These are phyloP conservation scores for Conringia planisiliqua DNA, from an alignment of 345 rosid species.

Conservation along the genomic window DNA sequence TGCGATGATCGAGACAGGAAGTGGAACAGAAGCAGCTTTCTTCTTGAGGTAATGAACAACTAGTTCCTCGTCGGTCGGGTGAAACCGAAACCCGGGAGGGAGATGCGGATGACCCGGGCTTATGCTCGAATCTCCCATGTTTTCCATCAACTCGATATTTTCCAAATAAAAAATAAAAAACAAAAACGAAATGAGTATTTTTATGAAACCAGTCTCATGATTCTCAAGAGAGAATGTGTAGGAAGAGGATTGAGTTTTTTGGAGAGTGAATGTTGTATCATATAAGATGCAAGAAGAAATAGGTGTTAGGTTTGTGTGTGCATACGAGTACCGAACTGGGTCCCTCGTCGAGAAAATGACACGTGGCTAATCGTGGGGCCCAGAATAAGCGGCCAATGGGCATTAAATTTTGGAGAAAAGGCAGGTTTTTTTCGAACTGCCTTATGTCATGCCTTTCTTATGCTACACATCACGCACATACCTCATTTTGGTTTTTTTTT, in stretches of 20 bases:
- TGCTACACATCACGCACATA: slow-evolving; percentile 37
- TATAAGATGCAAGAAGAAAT: slow-evolving; percentile 34
- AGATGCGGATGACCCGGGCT: slow-evolving; percentile 38
- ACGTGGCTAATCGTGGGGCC: slow-evolving; percentile 41
- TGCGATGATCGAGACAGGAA: slow-evolving; percentile 66
- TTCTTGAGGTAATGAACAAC: slow-evolving; percentile 68
- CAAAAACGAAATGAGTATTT: background rate
- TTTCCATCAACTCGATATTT: slow-evolving; percentile 9
- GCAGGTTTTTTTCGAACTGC: slow-evolving; percentile 43
- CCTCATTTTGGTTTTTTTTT: slow-evolving; percentile 24
- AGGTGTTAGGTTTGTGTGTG: slow-evolving; percentile 28
- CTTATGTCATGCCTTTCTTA: slow-evolving; percentile 50
- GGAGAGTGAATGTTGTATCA: slow-evolving; percentile 26
- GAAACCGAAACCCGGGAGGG: slow-evolving; percentile 59
- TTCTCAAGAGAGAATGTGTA: background rate
- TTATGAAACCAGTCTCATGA: slow-evolving; percentile 1
- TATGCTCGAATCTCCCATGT: slow-evolving; percentile 29
- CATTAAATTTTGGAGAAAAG: slow-evolving; percentile 33
- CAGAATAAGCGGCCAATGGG: slow-evolving; percentile 33
- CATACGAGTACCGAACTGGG: slow-evolving; percentile 33
- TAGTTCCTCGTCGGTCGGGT: slow-evolving; percentile 69
- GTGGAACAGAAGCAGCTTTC: slow-evolving; percentile 58
- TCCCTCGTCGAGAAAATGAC: slow-evolving; percentile 20
- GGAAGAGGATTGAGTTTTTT: background rate
- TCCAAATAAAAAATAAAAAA: too few relatives aligned